Base-by-base conservation (phyloP, 2,329 filamentous ascomycete species). In the Pseudogymnoascus sp. region DNA sequence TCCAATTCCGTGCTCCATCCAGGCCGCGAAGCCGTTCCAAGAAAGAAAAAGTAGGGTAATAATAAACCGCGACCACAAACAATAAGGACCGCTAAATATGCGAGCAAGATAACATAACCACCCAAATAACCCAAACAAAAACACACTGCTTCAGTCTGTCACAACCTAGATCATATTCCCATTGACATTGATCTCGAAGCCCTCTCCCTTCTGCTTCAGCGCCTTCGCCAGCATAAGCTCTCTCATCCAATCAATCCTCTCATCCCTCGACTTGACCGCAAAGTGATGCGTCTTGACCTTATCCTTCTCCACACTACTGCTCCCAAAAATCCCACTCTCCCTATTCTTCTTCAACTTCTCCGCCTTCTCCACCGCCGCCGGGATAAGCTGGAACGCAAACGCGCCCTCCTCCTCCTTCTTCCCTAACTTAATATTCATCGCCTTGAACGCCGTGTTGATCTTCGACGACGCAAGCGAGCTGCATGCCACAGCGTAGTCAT, bases 161-260 rank as follows among this genome's bases (percentile, higher is more conserved):
- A 23, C 45, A 29, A 51, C 45, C 70, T 76, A 89, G 71, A 89
- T 87, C 84, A 87, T 88, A 76, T 86, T 88, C 51, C 90, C 90
- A 72, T 93, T 93, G 67, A 93, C 85, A 72, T 86, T 89, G 70
- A 95, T 85, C 77, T 93, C 89, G 70, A 89, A 93, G 16, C 91
- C 91, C 69, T 91, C 87, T 57, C 85, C 86, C 82, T 93, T 95
- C 76, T 91, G 88, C 79, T 87, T 90, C 73, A 91, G 79, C 16
- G 91, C 91, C 79, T 95, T 95, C 62, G 91, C 91, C 54, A 96
- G 84, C 91, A 96, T 96, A 66, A 96, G 79, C 81, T 96, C 91
- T 63, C 91, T 83, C 91, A 96, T 96, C 95, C 95, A 99, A 74
- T 97, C 93, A 71, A 97, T 97, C 66, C 93, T 84, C 73, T 97